A percentile compares a stretch with the other conserved stretches of the same genome.
phyloP scores from a whole-genome alignment of 306 rosid species.

The Pyrus communis region DNA sequence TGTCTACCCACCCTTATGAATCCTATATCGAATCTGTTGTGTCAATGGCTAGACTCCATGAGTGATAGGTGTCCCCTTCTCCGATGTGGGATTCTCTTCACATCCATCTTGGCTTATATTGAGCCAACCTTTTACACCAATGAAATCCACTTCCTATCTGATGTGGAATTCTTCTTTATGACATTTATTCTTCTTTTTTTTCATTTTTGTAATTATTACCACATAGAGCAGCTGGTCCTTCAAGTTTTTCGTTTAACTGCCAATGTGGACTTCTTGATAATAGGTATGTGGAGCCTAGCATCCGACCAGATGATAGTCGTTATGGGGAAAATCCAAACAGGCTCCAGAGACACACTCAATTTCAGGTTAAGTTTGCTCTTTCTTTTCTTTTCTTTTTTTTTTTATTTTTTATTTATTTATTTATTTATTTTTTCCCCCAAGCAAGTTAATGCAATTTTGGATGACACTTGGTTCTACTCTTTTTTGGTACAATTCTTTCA shows the following conservation, averaged over 20 bases:
- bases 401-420: too few relatives aligned
- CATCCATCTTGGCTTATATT: too few relatives aligned
- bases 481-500: neutral
- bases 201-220: neutral
- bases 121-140: too few relatives aligned
- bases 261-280: conserved; percentile 26
- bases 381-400: neutral
- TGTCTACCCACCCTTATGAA: neutral
- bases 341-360: conserved; percentile 95
- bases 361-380: conserved; percentile 52
- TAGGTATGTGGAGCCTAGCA: conserved; percentile 88
- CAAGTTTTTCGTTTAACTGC: conserved; percentile 21
- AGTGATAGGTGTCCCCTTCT: too few relatives aligned
- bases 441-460: conserved; percentile 2
- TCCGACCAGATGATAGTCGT: conserved; percentile 93
- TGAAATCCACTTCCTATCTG: neutral
- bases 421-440: neutral
- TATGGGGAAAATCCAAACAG: conserved; percentile 98
- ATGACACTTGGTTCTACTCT: neutral
- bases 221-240: neutral
- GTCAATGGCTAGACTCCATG: too few relatives aligned
- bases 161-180: neutral
- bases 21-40: neutral
- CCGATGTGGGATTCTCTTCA: too few relatives aligned
- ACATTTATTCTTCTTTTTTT: neutral